Percentiles rank a stretch among this genome's conserved stretches.
Conservation (phyloP, 768 basidiomycete genomes). For the Suillus subaureus region DNA sequence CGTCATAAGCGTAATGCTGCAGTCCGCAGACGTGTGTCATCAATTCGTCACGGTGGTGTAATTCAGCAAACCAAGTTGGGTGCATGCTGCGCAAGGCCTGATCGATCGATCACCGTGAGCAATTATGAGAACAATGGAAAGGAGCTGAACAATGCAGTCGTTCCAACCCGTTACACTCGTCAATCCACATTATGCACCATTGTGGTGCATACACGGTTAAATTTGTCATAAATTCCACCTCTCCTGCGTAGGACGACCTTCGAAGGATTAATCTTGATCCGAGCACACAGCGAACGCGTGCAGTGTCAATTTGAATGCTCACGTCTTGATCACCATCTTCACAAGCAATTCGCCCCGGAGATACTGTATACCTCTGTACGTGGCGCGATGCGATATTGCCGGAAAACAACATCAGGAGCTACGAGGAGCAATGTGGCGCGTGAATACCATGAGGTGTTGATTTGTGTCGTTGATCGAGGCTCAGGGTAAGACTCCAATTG, state of each 20-base stretch:
- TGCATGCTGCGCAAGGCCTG: neutral
- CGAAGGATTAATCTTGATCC: neutral
- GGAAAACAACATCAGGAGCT: constrained; percentile 35
- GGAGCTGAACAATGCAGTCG: neutral
- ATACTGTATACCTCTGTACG: neutral
- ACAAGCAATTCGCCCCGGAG: neutral
- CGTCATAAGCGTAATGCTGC: neutral
- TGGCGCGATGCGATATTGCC: neutral
- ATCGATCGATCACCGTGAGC: neutral
- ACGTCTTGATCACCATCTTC: neutral
- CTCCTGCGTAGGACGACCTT: neutral
- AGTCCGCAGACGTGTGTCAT: neutral
- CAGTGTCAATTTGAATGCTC: neutral
- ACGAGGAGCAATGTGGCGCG: constrained; percentile 28
- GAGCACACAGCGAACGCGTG: neutral
- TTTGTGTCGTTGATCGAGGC: neutral
- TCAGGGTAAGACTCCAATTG: too few relatives aligned
- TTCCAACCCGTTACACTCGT: neutral
- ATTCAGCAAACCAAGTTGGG: neutral
- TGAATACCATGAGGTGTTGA: constrained; percentile 29
- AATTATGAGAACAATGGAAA: neutral
- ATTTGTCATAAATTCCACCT: neutral
- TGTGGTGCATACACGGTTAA: neutral
- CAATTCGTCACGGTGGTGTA: neutral
- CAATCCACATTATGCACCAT: neutral